phyloP scores from a whole-genome alignment of 208 protist species.

The Tritrichomonas foetus region DNA sequence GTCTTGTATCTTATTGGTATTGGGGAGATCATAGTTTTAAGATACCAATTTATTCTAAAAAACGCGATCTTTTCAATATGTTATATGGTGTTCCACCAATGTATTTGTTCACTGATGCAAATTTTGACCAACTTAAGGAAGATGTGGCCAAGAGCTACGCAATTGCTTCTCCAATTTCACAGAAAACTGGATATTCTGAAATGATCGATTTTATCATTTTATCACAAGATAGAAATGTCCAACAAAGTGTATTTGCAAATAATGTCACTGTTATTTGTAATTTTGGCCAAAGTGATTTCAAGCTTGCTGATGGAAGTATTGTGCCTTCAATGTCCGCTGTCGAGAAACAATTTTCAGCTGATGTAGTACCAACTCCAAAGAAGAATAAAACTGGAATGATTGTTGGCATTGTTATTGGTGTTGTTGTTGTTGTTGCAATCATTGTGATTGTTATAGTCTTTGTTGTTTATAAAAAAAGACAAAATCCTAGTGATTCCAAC shows the following conservation, averaged over 20 bases:
- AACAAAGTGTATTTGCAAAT: slow-evolving; percentile 4
- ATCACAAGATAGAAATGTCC: not conserved
- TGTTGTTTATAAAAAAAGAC: too few relatives aligned
- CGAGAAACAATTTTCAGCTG: too few relatives aligned
- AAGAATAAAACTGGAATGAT: too few relatives aligned
- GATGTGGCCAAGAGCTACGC: not conserved
- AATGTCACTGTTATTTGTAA: not conserved
- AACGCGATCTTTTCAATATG: not conserved
- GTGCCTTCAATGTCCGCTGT: not conserved
- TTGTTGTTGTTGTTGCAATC: too few relatives aligned
- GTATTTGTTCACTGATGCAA: not conserved
- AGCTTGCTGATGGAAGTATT: not conserved
- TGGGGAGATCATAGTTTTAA: slow-evolving; percentile 17
- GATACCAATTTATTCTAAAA: not conserved
- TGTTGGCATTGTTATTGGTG: too few relatives aligned
- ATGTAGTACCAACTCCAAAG: too few relatives aligned
- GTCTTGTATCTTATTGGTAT: slow-evolving; percentile 16
- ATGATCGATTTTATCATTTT: not conserved
- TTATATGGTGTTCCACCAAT: slow-evolving; percentile 35
- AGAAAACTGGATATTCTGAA: not conserved
- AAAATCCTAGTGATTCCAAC: too few relatives aligned
- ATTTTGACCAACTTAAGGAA: not conserved
- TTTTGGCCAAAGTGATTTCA: not conserved
- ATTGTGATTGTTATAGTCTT: too few relatives aligned
- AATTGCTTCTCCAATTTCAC: not conserved